Base-by-base conservation (phyloP, 768 basidiomycete genomes). In the Collybia mongolica region DNA sequence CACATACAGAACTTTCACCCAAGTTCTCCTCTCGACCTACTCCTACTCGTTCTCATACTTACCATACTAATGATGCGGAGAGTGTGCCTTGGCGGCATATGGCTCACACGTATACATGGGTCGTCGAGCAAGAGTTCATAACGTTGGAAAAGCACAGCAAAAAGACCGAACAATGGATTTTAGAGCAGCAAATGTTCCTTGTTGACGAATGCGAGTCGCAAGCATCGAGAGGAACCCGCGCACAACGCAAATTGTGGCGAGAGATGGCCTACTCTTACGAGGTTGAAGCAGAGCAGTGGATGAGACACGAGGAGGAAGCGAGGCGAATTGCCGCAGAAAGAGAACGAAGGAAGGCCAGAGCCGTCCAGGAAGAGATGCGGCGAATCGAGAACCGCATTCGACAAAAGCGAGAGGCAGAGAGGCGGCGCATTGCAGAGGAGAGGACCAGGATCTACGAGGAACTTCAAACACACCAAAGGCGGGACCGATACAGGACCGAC, bases 101-200 rank as follows among this genome's bases (percentile, higher is more conserved):
- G 69, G 65, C 68, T 9, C 60, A 73, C 20, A 72, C 77, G 7
- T 76, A 72, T 54, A 62, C 72, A 5, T 82, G 77, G 74, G 78
- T 78, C 6, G 71, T 74, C 44, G 77, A 83, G 51, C 81, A 84
- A 63, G 78, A 80, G 54, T 65, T 69, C 38, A 62, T 69, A 49
- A 69, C 69, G 39, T 68, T 71, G 48, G 70, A 69, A 39, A 73
- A 70, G 49, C 69, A 72, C 53, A 73, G 70, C 54, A 72, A 71
- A 60, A 80, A 75, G 57, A 82, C 81, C 26, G 80, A 84, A 46
- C 74, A 78, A 47, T 88, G 88, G 87, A 80, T 88, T 43, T 65
- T 74, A 41, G 75, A 82, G 56, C 82, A 83, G 58, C 83, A 82
- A 64, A 61, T 73, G 42, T 67, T 77, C 52, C 58, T 71, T 36